Percentiles rank a stretch among this genome's conserved stretches.
phyloP scores from a whole-genome alignment of 2,329 filamentous ascomycete genomes.

The Emmonsiellopsis sp. region DNA sequence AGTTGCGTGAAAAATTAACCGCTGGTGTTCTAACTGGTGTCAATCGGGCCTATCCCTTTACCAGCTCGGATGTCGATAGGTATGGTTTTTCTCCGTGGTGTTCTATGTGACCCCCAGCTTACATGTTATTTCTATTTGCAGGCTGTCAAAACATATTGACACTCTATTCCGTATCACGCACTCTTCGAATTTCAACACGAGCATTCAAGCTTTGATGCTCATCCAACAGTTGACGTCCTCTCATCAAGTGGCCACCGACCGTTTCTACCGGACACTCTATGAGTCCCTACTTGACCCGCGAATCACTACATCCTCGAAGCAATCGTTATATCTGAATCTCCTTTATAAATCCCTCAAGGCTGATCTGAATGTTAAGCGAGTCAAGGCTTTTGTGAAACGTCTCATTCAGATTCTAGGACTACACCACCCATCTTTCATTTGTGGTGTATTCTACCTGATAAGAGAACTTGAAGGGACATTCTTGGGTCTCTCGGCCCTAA shows the following conservation, averaged over 20 bases:
- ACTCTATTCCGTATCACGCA: constrained; percentile 94
- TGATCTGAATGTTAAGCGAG: constrained; percentile 80
- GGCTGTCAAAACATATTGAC: constrained; percentile 79
- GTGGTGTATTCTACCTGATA: constrained; percentile 83
- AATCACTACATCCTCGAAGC: constrained; percentile 82
- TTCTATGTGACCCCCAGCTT: constrained; percentile 6
- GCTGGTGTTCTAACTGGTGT: constrained; percentile 88
- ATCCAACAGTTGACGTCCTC: constrained; percentile 84
- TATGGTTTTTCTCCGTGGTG: constrained; percentile 33
- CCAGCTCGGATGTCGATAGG: constrained; percentile 67
- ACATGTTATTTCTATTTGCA: constrained; percentile 25
- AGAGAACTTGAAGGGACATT: constrained; percentile 72
- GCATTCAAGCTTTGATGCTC: constrained; percentile 86
- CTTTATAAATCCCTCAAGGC: constrained; percentile 80
- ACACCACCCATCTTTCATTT: constrained; percentile 87
- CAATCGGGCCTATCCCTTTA: constrained; percentile 91
- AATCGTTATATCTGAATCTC: constrained; percentile 88
- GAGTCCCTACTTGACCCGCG: constrained; percentile 89
- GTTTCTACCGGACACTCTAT: constrained; percentile 92
- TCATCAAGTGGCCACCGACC: constrained; percentile 73
- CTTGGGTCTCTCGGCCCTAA: constrained; percentile 66
- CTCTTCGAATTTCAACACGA: constrained; percentile 98
- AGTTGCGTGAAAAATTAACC: constrained; percentile 81
- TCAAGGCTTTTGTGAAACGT: constrained; percentile 93
- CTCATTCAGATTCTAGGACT: constrained; percentile 78